Base-by-base conservation (phyloP, 2,329 filamentous ascomycete species). In the Pseudonectria foliicola region DNA sequence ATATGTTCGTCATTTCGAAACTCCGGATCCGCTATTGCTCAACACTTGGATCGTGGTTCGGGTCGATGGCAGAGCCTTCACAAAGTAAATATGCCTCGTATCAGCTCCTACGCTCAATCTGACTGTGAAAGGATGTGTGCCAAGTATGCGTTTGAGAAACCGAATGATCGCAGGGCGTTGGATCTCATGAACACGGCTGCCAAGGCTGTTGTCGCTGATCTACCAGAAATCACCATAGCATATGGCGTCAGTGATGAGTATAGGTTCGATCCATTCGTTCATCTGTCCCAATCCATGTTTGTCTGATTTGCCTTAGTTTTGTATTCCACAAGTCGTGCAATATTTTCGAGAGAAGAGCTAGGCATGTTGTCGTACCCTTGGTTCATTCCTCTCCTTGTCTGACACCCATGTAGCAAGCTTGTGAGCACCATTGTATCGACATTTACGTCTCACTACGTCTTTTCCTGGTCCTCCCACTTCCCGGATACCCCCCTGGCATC, bases 211-310 rank as follows among this genome's bases (percentile, higher is more conserved):
- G 77, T 95, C 64, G 75, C 75, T 43, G 85, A 93, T 33, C 64
- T 96, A 15, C 80, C 87, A 4, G 90, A 96, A 52, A 78, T 95
- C 45, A 78, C 81, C 6, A 75, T 96, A 42, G 89, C 83, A 0
- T 98, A 96, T 51, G 92, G 92, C 2, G 80, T 95, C 46, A 95
- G 88, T 59, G 92, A 98, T 55, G 92, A 98, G 59, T 96, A 83
- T 60, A 92, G 80, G 77, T 82, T 64, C 34, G 30, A 30, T 13
- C 1, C 4, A 7, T 10, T 8, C 4, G 13, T 10, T 13, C 6
- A 18, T 4, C 13, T 3, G 3, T 15, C 6, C 3, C 2, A 13
- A 4, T 5, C 13, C 7, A 25, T 13, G 25, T 6, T 10, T 7
- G 23, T 23, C 31, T 53, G 25, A 50, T n/a, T 10, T 3, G 27